Base-by-base conservation (phyloP, 2,329 filamentous ascomycete genomes). In the Diaporthe aspalathi region DNA sequence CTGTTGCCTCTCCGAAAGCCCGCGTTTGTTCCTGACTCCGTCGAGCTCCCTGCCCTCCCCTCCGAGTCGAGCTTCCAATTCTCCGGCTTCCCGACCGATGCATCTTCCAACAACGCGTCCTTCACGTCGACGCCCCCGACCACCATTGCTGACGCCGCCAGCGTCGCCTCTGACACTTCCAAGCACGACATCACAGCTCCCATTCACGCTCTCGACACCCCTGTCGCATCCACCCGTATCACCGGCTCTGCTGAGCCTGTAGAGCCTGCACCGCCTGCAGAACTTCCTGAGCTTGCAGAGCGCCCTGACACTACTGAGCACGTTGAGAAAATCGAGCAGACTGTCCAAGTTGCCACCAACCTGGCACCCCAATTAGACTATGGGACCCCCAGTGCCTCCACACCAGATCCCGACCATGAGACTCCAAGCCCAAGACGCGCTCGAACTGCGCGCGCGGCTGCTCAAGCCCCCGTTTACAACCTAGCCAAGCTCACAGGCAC, bases 391-490 rank as follows among this genome's bases (percentile, higher is more conserved):
- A 29, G 20, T 17, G 27, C 57, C n/a, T 32, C 67, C 27, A 50
- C 53, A 16, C 29, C 52, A 47, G 38, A 47, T 11, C 43, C 72
- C 45, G 57, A 65, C 60, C 63, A 75, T 24, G 68, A 67, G 43
- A 70, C 63, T 32, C 49, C 73, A 5, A 66, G 74, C 80, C 53
- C 76, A 80, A n/a, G 75, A 79, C 65, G 77, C 78, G 68, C 87
- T 89, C 70, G 84, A 87, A 73, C 86, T 86, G 75, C 88, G 91
- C 76, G 82, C 85, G 47, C 86, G 88, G 73, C 76, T 81, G 45
- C 67, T n/a, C 86, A 84, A 67, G 83, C 89, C 22, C 86, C 88
- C 16, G 87, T 90, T 20, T 94, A 94, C 81, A 94, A 94, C 76
- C 81, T 92, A 20, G 85, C 89, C 74, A 86, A 88, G 75, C 83